phyloP scores from a whole-genome alignment of 2,329 filamentous ascomycete genomes.

The Xylariomycetidae sp. region DNA sequence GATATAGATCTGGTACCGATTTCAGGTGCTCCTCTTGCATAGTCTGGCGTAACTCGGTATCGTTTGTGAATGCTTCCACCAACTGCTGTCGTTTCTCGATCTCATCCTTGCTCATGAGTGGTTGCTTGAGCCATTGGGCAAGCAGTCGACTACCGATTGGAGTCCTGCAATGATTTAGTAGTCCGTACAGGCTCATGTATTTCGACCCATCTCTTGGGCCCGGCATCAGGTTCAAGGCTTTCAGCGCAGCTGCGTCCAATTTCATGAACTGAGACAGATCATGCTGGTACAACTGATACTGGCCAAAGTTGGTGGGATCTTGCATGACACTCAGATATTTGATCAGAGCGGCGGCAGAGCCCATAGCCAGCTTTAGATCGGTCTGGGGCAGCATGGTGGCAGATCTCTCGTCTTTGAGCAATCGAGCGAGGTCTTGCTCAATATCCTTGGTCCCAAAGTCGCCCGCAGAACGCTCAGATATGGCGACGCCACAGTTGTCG shows the following conservation, averaged over 20 bases:
- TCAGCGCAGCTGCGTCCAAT: slow-evolving; percentile 86
- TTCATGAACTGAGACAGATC: slow-evolving; percentile 98
- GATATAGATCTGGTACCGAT: slow-evolving; percentile 88
- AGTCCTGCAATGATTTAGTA: slow-evolving; percentile 97
- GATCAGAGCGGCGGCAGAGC: slow-evolving; percentile 85
- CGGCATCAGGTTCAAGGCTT: slow-evolving; percentile 95
- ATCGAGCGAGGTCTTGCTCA: slow-evolving; percentile 82
- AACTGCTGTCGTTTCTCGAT: slow-evolving; percentile 90
- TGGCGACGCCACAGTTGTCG: slow-evolving; percentile 83
- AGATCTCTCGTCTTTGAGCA: slow-evolving; percentile 81
- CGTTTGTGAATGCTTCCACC: slow-evolving; percentile 88
- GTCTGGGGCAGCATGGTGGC: slow-evolving; percentile 77
- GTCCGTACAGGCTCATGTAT: slow-evolving; percentile 90
- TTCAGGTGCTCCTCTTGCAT: slow-evolving; percentile 96
- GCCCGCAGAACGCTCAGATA: slow-evolving; percentile 68
- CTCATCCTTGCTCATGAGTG: slow-evolving; percentile 82
- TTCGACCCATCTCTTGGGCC: slow-evolving; percentile 92
- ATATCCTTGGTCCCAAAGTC: slow-evolving; percentile 91
- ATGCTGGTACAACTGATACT: slow-evolving; percentile 96
- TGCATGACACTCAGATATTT: slow-evolving; percentile 89
- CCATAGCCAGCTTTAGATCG: slow-evolving; percentile 93
- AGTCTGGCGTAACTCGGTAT: slow-evolving; percentile 88
- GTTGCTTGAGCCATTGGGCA: slow-evolving; percentile 96
- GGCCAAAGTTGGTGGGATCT: slow-evolving; percentile 90
- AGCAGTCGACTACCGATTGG: slow-evolving; percentile 84